Evolutionary conservation across 441 rosid species (phyloP), one percentile per base, ranked within the genome.

Genomic region (Adansonia rubrostipa): DNA sequence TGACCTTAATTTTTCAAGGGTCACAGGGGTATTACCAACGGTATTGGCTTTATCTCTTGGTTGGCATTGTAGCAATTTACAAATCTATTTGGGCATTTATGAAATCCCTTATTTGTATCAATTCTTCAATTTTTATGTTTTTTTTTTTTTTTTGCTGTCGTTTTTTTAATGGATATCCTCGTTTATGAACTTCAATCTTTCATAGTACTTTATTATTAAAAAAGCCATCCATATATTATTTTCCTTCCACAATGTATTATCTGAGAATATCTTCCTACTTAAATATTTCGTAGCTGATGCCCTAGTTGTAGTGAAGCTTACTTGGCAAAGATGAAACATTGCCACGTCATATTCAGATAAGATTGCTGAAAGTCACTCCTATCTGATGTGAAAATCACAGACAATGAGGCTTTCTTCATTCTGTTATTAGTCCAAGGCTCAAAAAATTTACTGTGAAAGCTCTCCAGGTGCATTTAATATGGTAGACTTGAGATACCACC

Each of bases 401-500:
- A 13, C 57, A 6, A 5, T 48, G 3, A 9, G 60, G 5, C 60
- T 19, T 70, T 70, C 42, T 50, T 69, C 60, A 24, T 9, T 33
- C 57, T 70, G 74, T 70, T 70, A 7, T 53, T 53, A 71, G 62
- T n/a, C 28, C 15, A 9, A 28, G 45, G 45, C 22, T 51, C 22
- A 50, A 68, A n/a, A 47, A 20, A 10, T 28, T 50, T 15, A 28
- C n/a, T 33, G 9, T 10, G 63, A 11, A 92, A 88, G 86, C 97
- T 96, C 74, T 89, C 95, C 10, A 87, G 86, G 66, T 93, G 97
- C 86, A 87, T 89, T 61, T 91, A 89, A 76, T 93, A 93, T 75
- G 85, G 90, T 47, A 87, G 98, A 76, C 92, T 96, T 50, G 97
- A 92, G 89, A 92, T 90, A 75, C 88, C 88, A 87, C 98, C 97